Evolutionary conservation across 257 asterid species (phyloP).

Genomic region (Salvia hispanica): DNA sequence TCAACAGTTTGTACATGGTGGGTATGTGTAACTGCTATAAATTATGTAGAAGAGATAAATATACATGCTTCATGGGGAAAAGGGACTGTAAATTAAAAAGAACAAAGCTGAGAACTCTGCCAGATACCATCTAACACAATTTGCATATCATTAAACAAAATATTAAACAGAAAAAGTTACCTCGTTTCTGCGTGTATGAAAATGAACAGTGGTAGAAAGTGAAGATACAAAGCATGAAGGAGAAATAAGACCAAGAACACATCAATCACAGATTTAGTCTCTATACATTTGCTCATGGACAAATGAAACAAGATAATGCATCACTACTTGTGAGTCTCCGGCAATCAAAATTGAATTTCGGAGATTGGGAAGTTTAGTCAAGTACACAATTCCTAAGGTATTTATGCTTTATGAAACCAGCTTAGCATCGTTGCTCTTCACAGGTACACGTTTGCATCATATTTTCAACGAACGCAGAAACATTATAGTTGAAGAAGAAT

Average conservation of each 20-base stretch:
- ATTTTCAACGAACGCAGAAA: no score
- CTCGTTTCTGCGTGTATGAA: neutral
- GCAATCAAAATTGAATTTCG: neutral
- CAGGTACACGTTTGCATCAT: neutral
- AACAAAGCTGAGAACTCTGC: neutral
- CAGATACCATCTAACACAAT: neutral
- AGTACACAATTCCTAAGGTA: neutral
- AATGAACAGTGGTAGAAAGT: neutral
- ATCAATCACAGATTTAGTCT: neutral
- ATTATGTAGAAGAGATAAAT: no score
- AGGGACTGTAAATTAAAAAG: no score
- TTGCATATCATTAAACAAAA: neutral
- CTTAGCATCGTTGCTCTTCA: slow-evolving; percentile 12
- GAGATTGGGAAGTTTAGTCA: neutral
- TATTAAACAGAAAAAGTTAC: neutral
- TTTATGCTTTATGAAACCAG: neutral
- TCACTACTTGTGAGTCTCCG: neutral
- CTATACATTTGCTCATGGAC: neutral
- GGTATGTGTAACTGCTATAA: no score
- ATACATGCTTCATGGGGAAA: no score
- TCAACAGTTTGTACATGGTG: neutral
- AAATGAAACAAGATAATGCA: neutral
- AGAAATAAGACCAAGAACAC: no score
- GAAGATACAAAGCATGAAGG: no score
- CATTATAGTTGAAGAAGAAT: neutral